Evolutionary conservation across 495 filamentous ascomycete species (phyloP), one percentile per base, ranked within the genome.

Genomic region (Aspergillus indologenus): DNA sequence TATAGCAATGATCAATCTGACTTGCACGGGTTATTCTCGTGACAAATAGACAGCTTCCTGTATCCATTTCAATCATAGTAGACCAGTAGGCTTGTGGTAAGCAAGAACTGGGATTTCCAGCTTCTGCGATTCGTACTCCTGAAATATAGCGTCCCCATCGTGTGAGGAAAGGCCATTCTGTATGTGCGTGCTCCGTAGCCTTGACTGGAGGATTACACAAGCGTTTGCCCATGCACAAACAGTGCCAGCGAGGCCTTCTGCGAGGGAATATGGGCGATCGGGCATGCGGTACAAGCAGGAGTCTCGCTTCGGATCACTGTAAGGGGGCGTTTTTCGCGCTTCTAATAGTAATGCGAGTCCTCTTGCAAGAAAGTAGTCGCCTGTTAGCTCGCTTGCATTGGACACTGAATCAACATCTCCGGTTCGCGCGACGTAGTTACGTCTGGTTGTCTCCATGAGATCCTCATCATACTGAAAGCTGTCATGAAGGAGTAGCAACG

Each of bases 191-290:
- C 72, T 74, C 46, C 71, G 64, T 56, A 80, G 50, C 46, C 65
- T 68, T 21, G 65, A 68, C 45, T 73, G 66, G 15, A 80, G 57
- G 2, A 71, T 65, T 3, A 70, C 68, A 34, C 75, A 80, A 6
- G 75, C 65, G 40, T 80, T 75, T 14, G 76, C 71, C 78, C 77
- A 80, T 2, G 78, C 79, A 61, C 75, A 78, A 2, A 81, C 49
- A 20, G 70, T 75, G 2, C 79, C 79, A 0, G 78, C 64, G 11
- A 82, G 62, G 14, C 79, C 79, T 52, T 82, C 77, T 18, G 71
- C 75, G 17, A 79, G 60, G 20, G 65, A 67, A 56, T 71, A 79
- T 11, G 78, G 75, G 24, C 68, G 67, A 60, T 81, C 79, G 7
- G 78, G 79, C 61, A 70, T 64, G 9, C 78, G 75, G 45, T 77